Conservation (phyloP, 2,329 filamentous ascomycete species). For the Paecilomyces formosus region DNA sequence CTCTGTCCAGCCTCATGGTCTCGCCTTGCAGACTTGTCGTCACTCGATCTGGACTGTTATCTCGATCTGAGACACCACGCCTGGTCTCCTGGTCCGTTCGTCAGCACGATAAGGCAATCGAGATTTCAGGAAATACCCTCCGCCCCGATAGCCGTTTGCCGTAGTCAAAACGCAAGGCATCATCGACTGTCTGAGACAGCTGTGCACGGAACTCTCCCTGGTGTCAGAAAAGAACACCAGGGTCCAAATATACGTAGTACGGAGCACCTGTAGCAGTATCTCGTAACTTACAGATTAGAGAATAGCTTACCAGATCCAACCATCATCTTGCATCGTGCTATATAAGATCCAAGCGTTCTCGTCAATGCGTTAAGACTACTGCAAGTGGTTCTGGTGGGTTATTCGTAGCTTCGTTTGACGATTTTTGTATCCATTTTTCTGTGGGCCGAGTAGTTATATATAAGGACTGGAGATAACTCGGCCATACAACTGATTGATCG, state of each 20-base stretch:
- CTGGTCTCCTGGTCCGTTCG: background rate
- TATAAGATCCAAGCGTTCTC: background rate
- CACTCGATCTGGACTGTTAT: background rate
- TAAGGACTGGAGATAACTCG: background rate
- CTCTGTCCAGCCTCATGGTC: background rate
- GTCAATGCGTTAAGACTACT: background rate
- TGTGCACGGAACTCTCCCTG: background rate
- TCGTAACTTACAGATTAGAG: too few relatives aligned
- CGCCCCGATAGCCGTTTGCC: background rate
- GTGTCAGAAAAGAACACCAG: background rate
- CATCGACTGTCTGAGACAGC: background rate
- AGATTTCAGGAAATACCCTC: background rate
- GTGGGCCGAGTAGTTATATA: background rate
- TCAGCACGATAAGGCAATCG: background rate
- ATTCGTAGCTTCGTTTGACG: background rate
- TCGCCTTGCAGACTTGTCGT: background rate
- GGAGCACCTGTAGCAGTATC: too few relatives aligned
- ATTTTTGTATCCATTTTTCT: too few relatives aligned
- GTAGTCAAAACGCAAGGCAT: background rate
- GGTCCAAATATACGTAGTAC: background rate
- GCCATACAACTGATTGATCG: background rate
- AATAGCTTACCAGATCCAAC: background rate
- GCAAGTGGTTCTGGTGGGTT: background rate
- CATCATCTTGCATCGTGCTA: background rate
- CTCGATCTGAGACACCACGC: background rate